Base-by-base conservation (phyloP, 495 filamentous ascomycete species). In the Penicillium riverlandense region DNA sequence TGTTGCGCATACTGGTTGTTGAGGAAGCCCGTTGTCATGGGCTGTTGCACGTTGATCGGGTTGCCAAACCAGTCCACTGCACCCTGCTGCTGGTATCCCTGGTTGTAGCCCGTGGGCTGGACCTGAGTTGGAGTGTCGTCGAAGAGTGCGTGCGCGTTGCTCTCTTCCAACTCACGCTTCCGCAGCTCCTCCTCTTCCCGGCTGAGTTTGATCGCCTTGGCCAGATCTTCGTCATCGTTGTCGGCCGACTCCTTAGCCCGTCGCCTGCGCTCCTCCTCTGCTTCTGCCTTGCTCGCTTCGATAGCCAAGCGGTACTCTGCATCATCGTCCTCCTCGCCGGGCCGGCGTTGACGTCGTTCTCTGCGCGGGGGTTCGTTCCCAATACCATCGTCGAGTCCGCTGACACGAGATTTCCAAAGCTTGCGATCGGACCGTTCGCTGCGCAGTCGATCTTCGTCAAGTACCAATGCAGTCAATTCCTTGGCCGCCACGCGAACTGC, bases 61-160 rank as follows among this genome's bases (percentile, higher is more conserved):
- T 99, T 99, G 22, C 91, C 94, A 47, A 88, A 90, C 81, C 90
- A 96, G 63, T 99, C 94, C 27, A 99, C 94, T 8, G 87, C 86
- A 44, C 80, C 79, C 55, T 95, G 90, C 65, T 99, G 94, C 66
- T 96, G 88, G 57, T 97, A 99, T 34, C 91, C 89, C 65, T 95
- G 90, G 62, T 96, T 96, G 69, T 84, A 89, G 4, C 86, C 85
- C 7, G 90, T 95, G 28, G 80, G 79, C 69, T 95, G 89, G 37
- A 86, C 76, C 47, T 80, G 80, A 29, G 75, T 62, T 11, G 86
- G 82, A 14, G 82, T 78, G 56, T 92, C 86, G 53, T 96, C 91
- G 54, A 99, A 97, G 33, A 99, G 72, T 29, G 86, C 81, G 11
- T 83, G 67, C 6, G 88, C 85, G 56, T 97, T 96, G 60, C 68